phyloP scores from a whole-genome alignment of 371 early-diverging fungal genomes.

The Mucor indicus region DNA sequence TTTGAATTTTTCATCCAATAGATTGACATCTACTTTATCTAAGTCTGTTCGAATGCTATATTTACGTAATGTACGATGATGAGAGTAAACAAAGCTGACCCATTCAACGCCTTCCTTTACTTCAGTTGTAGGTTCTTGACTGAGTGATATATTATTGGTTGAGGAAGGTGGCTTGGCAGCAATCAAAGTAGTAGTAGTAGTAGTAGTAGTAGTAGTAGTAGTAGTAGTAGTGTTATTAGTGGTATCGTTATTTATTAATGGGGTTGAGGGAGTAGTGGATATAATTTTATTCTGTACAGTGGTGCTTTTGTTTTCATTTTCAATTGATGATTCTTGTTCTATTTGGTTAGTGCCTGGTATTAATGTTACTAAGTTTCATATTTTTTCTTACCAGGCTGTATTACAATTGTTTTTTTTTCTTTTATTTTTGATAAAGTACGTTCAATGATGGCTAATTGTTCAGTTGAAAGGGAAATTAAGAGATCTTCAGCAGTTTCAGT shows the following conservation, averaged over 20 bases:
- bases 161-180: conserved; percentile 7
- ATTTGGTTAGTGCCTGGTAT: too few relatives aligned
- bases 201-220: background rate
- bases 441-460: conserved; percentile 37
- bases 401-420: conserved; percentile 22
- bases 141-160: too few relatives aligned
- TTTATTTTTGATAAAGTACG: conserved; percentile 36
- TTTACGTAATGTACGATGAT: conserved; percentile 52
- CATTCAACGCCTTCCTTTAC: conserved; percentile 54
- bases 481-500: conserved; percentile 33
- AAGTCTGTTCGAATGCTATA: conserved; percentile 78
- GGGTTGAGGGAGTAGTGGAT: too few relatives aligned
- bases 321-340: background rate
- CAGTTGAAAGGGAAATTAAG: conserved; percentile 31
- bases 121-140: conserved; percentile 37
- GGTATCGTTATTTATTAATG: too few relatives aligned
- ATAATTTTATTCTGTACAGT: background rate
- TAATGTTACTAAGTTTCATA: background rate
- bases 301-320: too few relatives aligned
- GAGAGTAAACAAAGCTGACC: conserved; percentile 62
- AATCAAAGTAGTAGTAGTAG: conserved; percentile 1
- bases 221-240: background rate
- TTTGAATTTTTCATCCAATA: conserved; percentile 30
- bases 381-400: background rate
- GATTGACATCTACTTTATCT: conserved; percentile 49